Conservation (phyloP, 495 filamentous ascomycete species). For the Tuber umbilicatum region DNA sequence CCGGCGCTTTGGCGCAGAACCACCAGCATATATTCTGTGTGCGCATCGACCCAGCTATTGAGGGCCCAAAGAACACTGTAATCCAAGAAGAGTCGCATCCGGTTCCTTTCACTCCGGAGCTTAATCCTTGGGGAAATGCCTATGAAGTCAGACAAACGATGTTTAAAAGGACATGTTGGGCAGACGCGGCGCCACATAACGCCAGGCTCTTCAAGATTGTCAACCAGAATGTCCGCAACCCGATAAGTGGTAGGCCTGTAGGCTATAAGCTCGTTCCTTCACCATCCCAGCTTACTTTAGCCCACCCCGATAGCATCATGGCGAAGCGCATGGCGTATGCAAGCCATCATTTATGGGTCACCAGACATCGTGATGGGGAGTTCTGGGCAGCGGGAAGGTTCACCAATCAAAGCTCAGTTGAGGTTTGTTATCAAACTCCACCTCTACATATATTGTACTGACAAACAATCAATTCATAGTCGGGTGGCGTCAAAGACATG, state of each 20-base stretch:
- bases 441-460: constrained; percentile 1
- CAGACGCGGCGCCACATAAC: constrained; percentile 48
- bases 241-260: constrained; percentile 42
- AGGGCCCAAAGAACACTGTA: constrained; percentile 50
- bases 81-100: constrained; percentile 49
- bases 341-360: constrained; percentile 44
- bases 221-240: constrained; percentile 47
- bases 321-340: constrained; percentile 44
- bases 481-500: constrained; percentile 45
- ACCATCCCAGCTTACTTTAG: constrained; percentile 42
- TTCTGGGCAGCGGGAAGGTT: constrained; percentile 45
- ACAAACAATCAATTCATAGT: constrained; percentile 20
- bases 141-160: constrained; percentile 48
- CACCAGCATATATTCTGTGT: constrained; percentile 54
- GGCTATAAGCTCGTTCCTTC: constrained; percentile 43
- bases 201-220: constrained; percentile 50
- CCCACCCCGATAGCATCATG: constrained; percentile 43
- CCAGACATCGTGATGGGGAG: constrained; percentile 43
- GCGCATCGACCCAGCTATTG: constrained; percentile 53
- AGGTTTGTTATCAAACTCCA: constrained; percentile 24
- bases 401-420: constrained; percentile 46
- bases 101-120: constrained; percentile 43
- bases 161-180: constrained; percentile 46
- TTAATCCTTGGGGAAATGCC: constrained; percentile 49
- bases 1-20: constrained; percentile 49